phyloP scores from a whole-genome alignment of 2,329 filamentous ascomycete species.

The Epicoccum sorghinum region DNA sequence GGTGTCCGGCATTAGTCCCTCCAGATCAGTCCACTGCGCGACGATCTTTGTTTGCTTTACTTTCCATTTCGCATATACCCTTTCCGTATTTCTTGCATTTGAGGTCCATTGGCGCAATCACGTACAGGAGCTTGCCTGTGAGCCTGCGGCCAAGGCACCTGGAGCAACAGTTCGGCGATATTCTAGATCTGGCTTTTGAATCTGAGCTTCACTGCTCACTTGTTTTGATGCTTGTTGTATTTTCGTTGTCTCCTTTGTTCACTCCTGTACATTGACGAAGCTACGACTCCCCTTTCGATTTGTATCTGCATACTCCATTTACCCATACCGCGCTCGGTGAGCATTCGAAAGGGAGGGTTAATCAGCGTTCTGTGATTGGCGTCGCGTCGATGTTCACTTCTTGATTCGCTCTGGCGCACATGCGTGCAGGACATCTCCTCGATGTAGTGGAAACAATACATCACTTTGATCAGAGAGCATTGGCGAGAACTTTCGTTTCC shows the following conservation, averaged over 20 bases:
- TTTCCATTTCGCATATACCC: conserved; percentile 34
- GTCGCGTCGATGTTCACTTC: conserved; percentile 26
- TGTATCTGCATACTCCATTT: conserved; percentile 22
- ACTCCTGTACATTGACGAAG: conserved; percentile 22
- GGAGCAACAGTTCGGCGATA: conserved; percentile 33
- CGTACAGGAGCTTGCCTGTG: conserved; percentile 10
- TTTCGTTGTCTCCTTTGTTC: conserved; percentile 22
- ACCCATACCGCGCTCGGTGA: conserved; percentile 16
- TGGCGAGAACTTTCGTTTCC: conserved; percentile 11
- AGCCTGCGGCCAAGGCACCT: conserved; percentile 27
- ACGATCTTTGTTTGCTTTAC: conserved; percentile 13
- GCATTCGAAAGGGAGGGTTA: conserved; percentile 4
- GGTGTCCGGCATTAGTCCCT: conserved; percentile 15
- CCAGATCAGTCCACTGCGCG: conserved; percentile 20
- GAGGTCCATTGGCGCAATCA: conserved; percentile 22
- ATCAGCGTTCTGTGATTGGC: conserved; percentile 19
- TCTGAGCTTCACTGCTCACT: conserved; percentile 33
- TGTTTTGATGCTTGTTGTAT: conserved; percentile 15
- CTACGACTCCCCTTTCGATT: conserved; percentile 26
- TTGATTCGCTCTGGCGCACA: conserved; percentile 18
- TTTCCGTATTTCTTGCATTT: conserved; percentile 23
- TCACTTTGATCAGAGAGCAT: conserved; percentile 5
- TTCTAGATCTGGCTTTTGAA: conserved; percentile 37
- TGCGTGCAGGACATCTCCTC: conserved; percentile 29
- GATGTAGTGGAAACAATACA: conserved; percentile 1